Base-by-base conservation (phyloP, 257 asterid species). In the Perilla frutescens region DNA sequence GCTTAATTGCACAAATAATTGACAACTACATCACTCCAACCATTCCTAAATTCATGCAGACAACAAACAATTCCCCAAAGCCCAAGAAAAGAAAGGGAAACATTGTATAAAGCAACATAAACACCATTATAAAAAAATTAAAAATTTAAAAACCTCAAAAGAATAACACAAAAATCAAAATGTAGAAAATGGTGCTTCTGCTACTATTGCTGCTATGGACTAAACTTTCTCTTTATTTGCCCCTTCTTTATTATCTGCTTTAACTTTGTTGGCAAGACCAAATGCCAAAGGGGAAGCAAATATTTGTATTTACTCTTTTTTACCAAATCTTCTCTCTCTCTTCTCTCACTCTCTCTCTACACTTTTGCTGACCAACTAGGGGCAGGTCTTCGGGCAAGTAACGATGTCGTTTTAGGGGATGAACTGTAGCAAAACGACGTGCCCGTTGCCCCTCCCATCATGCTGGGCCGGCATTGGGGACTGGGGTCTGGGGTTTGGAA, bases 231-330 rank as follows among this genome's bases (percentile, higher is more conserved):
- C 87, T 82, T 85, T 85, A 75, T 74, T 51, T 68, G 63, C 32
- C 1, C 32, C 62, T 48, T 77, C 72, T 83, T 74, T 77, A 58
- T 31, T 55, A 49, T 47, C 68, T 59, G 79, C 87, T 86, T 86
- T 86, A 71, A 60, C 88, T 86, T 84, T 84, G 85, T 60, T 78
- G 74, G 62, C 62, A 69, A 69, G 84, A 86, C 85, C 86, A 76
- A 78, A 75, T 80, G 78, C 67, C 84, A 68, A 72, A 83, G 74
- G 65, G 73, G 77, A 60, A 81, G 70, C 82, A 83, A 68, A 66
- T 20, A 20, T 78, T 72, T 75, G 77, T 76, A 79, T 79, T 83
- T 51, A 50, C 49, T 80, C 75, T 67, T 72, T 80, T 53, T 84
- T 70, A 77, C 88, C 75, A 85, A 81, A 82, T 85, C 87, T 79